These are phyloP conservation scores for Fusarium goolgardi DNA, from an alignment of 2,329 filamentous ascomycete genomes.

Conservation along the genomic window DNA sequence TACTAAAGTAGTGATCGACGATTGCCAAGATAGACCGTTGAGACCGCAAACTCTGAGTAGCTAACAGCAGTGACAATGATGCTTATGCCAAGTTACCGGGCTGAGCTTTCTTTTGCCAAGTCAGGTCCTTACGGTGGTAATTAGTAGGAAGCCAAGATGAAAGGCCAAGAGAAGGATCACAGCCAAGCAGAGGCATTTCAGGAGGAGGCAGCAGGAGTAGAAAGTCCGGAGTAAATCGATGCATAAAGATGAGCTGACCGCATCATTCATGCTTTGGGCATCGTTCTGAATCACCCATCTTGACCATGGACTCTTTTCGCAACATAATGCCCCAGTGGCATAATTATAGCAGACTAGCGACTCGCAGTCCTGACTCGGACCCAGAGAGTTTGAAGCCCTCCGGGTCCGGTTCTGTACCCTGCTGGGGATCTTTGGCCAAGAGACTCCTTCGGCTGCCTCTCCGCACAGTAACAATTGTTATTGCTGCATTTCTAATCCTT, in stretches of 20 bases:
- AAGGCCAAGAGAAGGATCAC: background rate
- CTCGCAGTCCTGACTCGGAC: background rate
- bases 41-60: background rate
- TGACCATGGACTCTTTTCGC: background rate
- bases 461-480: background rate
- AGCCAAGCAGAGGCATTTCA: background rate
- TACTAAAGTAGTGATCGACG: background rate
- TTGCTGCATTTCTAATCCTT: background rate
- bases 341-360: background rate
- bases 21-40: background rate
- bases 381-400: background rate
- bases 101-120: background rate
- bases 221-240: background rate
- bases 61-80: too few relatives aligned
- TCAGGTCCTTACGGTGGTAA: background rate
- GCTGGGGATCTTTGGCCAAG: background rate
- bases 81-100: background rate
- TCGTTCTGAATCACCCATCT: background rate
- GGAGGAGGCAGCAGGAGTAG: background rate
- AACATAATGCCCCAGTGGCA: background rate
- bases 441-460: background rate
- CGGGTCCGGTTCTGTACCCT: background rate
- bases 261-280: accelerated
- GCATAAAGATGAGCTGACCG: background rate
- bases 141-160: background rate